phyloP scores from a whole-genome alignment of 371 early-diverging fungal species.

The Gilbertella persicaria region DNA sequence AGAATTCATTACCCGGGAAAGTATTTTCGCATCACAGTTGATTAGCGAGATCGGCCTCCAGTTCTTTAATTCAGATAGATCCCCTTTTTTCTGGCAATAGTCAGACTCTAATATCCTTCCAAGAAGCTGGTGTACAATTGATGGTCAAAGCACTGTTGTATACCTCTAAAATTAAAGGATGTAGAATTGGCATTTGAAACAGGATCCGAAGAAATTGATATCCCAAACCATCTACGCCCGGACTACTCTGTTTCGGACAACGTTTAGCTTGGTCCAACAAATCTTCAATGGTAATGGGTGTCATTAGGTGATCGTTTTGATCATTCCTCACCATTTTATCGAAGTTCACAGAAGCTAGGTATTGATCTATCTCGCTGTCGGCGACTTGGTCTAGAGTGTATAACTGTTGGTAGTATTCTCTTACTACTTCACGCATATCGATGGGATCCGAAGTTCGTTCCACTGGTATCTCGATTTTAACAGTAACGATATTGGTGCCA shows the following conservation, averaged over 20 bases:
- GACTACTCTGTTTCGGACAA: constrained; percentile 5
- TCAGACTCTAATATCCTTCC: constrained; percentile 24
- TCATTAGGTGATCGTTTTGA: too few relatives aligned
- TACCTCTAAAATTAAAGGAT: constrained; percentile 3
- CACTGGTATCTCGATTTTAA: too few relatives aligned
- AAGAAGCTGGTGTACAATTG: constrained; percentile 18
- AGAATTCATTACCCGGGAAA: constrained; percentile 16
- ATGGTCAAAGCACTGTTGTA: constrained; percentile 19
- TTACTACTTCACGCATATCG: too few relatives aligned
- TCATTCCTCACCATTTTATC: too few relatives aligned
- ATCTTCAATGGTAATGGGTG: neutral
- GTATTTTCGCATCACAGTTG: constrained; percentile 16
- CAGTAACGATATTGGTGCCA: too few relatives aligned
- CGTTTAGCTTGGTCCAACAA: neutral
- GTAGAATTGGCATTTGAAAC: neutral
- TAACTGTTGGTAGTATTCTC: too few relatives aligned
- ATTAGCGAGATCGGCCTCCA: constrained; percentile 25
- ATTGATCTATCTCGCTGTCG: too few relatives aligned
- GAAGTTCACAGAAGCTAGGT: too few relatives aligned
- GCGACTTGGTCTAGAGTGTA: too few relatives aligned
- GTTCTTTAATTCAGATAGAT: constrained; percentile 12
- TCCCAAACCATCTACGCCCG: constrained; percentile 6
- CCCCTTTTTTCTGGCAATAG: constrained; percentile 29
- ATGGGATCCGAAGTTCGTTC: too few relatives aligned
- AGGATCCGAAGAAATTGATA: constrained; percentile 1